Conservation (phyloP, 2,329 filamentous ascomycete genomes). For the Fusarium concolor region DNA sequence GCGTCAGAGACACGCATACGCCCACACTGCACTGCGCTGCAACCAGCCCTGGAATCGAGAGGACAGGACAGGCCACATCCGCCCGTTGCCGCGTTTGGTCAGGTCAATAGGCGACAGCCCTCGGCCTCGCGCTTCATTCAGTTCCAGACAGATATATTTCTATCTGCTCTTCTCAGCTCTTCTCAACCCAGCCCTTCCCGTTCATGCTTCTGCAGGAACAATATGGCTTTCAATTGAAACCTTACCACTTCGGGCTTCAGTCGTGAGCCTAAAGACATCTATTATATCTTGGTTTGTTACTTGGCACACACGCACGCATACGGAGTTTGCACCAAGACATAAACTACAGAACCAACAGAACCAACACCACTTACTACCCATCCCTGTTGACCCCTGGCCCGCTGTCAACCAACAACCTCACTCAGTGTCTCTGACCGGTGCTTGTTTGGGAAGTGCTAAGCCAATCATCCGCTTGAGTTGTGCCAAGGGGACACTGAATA, state of each 20-base stretch:
- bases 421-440: conserved; percentile 11
- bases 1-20: conserved; percentile 5
- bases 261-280: background rate
- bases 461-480: conserved; percentile 10
- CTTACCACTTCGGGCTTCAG: background rate
- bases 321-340: background rate
- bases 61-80: background rate
- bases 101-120: conserved; percentile 15
- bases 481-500: conserved; percentile 3
- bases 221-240: conserved; percentile 4
- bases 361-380: conserved; percentile 16
- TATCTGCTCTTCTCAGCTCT: background rate
- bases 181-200: background rate
- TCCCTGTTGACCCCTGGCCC: conserved; percentile 18
- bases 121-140: conserved; percentile 22
- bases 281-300: background rate
- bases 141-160: conserved; percentile 13
- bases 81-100: conserved; percentile 33
- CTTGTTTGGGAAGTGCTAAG: conserved; percentile 1
- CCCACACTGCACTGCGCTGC: background rate
- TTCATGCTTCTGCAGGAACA: background rate
- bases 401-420: conserved; percentile 28
- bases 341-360: conserved; percentile 11
- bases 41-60: background rate
- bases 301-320: background rate